Evolutionary conservation across 2,329 filamentous ascomycete species (phyloP).

Genomic region (Conoideocrella luteorostrata): DNA sequence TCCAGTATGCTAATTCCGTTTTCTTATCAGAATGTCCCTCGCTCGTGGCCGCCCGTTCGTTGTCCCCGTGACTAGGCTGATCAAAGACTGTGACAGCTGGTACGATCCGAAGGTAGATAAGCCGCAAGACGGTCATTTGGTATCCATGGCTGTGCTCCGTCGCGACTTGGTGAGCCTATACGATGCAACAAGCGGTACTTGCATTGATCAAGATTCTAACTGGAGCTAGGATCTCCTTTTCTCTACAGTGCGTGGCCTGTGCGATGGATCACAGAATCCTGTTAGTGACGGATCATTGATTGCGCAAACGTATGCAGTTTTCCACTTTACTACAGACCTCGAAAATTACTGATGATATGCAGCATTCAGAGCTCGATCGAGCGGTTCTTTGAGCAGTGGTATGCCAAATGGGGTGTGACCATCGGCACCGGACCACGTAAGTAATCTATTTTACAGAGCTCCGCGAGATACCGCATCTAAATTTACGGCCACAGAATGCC

Average conservation of each 20-base stretch:
- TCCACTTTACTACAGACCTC: conserved; percentile 21
- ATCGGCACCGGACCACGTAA: conserved; percentile 44
- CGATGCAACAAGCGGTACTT: no score
- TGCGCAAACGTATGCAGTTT: conserved; percentile 35
- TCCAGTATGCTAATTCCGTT: no score
- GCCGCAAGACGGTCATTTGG: conserved; percentile 61
- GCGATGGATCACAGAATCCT: conserved; percentile 47
- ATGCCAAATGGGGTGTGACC: conserved; percentile 53
- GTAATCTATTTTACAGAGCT: conserved; percentile 19
- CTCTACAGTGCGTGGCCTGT: conserved; percentile 49
- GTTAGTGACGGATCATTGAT: conserved; percentile 45
- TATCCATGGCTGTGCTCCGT: conserved; percentile 64
- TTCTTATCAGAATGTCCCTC: conserved; percentile 57
- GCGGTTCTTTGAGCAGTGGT: conserved; percentile 60
- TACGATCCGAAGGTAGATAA: conserved; percentile 58
- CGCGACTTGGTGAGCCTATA: conserved; percentile 51
- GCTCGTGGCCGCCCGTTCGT: conserved; percentile 64
- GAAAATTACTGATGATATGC: conserved; percentile 14
- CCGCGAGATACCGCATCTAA: no score
- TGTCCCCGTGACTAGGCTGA: conserved; percentile 57
- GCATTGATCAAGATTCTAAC: no score
- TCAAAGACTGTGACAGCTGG: conserved; percentile 65
- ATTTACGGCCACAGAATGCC: no score
- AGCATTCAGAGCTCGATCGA: conserved; percentile 54
- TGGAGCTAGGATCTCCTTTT: conserved; percentile 46